Percentiles rank a stretch among this genome's conserved stretches.
Evolutionary conservation across 768 basidiomycete species (phyloP).

Genomic region (Tulasnella sp.): DNA sequence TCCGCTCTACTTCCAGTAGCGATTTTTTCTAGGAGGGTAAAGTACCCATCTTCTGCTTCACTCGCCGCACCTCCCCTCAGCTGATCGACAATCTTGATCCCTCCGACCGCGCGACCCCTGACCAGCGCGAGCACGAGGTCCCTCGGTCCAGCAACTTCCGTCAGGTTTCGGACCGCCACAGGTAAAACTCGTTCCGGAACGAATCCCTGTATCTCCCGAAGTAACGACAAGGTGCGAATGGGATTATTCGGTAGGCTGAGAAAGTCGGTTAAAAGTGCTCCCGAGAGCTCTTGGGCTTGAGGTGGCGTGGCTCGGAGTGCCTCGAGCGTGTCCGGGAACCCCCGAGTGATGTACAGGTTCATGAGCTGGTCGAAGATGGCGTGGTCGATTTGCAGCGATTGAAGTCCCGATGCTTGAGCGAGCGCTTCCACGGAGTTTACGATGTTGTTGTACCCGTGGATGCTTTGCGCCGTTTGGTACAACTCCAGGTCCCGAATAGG

Average conservation of each 20-base stretch:
- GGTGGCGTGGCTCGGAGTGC: constrained; percentile 11
- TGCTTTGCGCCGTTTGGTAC: constrained; percentile 23
- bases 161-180: not conserved
- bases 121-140: not conserved
- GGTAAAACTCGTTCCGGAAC: not conserved
- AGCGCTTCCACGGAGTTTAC: constrained; percentile 27
- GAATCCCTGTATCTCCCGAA: not conserved
- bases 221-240: constrained; percentile 4
- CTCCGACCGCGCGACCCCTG: constrained; percentile 12
- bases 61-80: constrained; percentile 10
- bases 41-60: not conserved
- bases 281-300: not conserved
- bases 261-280: constrained; percentile 24
- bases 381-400: constrained; percentile 15
- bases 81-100: constrained; percentile 2
- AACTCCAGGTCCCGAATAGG: constrained; percentile 18
- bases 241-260: constrained; percentile 21
- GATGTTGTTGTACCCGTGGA: constrained; percentile 31
- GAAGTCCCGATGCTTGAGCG: constrained; percentile 25
- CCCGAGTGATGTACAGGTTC: constrained; percentile 25
- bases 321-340: constrained; percentile 16
- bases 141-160: constrained; percentile 17
- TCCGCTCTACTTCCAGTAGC: not conserved
- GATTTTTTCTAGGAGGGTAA: not conserved
- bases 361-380: constrained; percentile 24